phyloP scores from a whole-genome alignment of 805 yeast species.

The Pichia sporocuriosa region DNA sequence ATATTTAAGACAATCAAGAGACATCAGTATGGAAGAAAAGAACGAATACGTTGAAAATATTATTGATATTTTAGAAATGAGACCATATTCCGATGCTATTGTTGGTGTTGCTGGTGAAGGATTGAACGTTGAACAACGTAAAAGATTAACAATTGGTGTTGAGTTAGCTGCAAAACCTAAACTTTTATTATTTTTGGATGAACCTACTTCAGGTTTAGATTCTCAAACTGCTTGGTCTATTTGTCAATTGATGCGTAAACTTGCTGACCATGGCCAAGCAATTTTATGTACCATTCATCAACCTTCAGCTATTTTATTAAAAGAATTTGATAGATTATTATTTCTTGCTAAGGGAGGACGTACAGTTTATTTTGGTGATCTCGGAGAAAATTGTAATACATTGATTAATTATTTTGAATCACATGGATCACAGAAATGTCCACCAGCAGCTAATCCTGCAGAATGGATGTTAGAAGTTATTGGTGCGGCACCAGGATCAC shows the following conservation, averaged over 20 bases:
- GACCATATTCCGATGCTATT: slow-evolving; percentile 48
- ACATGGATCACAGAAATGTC: slow-evolving; percentile 62
- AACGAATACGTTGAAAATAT: slow-evolving; percentile 46
- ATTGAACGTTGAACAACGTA: slow-evolving; percentile 49
- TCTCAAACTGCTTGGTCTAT: slow-evolving; percentile 58
- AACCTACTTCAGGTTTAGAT: slow-evolving; percentile 56
- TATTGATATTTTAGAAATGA: slow-evolving; percentile 45
- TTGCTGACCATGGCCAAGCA: slow-evolving; percentile 48
- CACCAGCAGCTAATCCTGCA: slow-evolving; percentile 68
- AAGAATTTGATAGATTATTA: slow-evolving; percentile 71
- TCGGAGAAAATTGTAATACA: slow-evolving; percentile 49
- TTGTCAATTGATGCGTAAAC: slow-evolving; percentile 44
- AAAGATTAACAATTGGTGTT: slow-evolving; percentile 49
- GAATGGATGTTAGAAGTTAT: slow-evolving; percentile 90
- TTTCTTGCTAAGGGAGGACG: slow-evolving; percentile 66
- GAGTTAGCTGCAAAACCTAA: slow-evolving; percentile 52
- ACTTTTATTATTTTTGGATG: slow-evolving; percentile 48
- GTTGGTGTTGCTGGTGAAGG: slow-evolving; percentile 45
- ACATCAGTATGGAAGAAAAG: slow-evolving; percentile 38
- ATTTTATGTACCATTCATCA: slow-evolving; percentile 72
- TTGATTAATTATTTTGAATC: slow-evolving; percentile 61
- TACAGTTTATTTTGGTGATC: slow-evolving; percentile 70
- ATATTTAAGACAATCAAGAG: slow-evolving; percentile 37
- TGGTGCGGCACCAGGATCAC: slow-evolving; percentile 79
- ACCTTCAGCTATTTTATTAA: slow-evolving; percentile 73